Evolutionary conservation across 2,329 filamentous ascomycete genomes (phyloP), one percentile per base, ranked within the genome.

Genomic region (Rhytidhysteron rufulum): DNA sequence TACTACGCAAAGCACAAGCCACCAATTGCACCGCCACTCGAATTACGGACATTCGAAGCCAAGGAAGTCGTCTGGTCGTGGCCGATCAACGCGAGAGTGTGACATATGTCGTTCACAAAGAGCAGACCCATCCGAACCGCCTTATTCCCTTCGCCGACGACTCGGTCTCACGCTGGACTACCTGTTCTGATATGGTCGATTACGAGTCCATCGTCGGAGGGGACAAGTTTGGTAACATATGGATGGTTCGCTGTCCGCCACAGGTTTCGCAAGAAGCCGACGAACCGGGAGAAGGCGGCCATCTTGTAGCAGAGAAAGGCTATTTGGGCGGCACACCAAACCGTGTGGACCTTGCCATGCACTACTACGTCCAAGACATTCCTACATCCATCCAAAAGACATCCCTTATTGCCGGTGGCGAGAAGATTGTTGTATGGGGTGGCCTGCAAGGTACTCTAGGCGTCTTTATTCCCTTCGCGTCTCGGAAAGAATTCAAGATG

Each of bases 171-270:
- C 82, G 93, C 22, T 97, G 90, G 87, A 95, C 88, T 1, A 95
- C 88, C 1, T 86, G 86, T 51, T 85, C 86, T 1, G 79, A 89
- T 3, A 95, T 98, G 88, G 83, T 97, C 2, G 93, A 99, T 67
- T 99, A 98, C 65, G 93, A 98, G 63, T 95, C 93, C 1, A 82
- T 87, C 18, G 90, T 89, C 3, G 93, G 91, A 25, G 91, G 91
- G 25, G 93, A 99, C 71, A 97, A 96, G 62, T 99, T 98, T 51
- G 94, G 93, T 45, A 98, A 98, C 56, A 69, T 98, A 13, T 98
- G 89, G 83, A 79, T 98, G 32, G 76, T 98, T 21, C 85, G 93
- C 34, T 93, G 87, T 56, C 89, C 91, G 0, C 74, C 83, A 44
- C 93, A 95, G 63, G 83, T 85, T 6, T 95, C 88, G 27, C 84